These are phyloP conservation scores for Calonectria crousiana DNA, from an alignment of 2,329 filamentous ascomycete genomes.

Conservation along the genomic window DNA sequence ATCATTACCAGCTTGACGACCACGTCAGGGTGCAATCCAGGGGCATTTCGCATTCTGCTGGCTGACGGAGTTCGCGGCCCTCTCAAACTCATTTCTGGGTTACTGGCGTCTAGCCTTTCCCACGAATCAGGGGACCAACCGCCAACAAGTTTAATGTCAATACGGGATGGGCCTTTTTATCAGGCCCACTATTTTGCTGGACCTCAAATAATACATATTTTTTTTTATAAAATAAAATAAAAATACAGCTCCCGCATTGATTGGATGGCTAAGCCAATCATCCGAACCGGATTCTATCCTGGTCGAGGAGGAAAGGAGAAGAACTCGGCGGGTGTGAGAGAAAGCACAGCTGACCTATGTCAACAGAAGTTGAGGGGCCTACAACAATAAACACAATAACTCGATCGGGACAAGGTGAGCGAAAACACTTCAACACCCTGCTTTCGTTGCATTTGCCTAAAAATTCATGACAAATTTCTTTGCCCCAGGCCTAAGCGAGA, in stretches of 20 bases:
- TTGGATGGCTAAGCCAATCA: neutral
- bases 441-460: neutral
- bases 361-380: neutral
- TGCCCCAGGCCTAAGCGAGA: neutral
- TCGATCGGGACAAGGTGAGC: neutral
- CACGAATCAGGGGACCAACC: constrained; percentile 7
- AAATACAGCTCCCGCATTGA: neutral
- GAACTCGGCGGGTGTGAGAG: neutral
- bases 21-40: constrained; percentile 15
- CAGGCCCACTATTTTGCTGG: neutral
- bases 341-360: neutral
- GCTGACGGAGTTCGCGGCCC: neutral
- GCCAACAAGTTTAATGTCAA: neutral
- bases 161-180: neutral
- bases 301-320: neutral
- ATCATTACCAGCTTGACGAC: constrained; percentile 17
- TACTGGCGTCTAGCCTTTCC: constrained; percentile 6
- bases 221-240: too few species aligned
- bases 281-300: neutral
- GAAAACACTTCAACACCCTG: neutral
- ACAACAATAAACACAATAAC: neutral
- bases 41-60: constrained; percentile 9
- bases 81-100: constrained; percentile 9
- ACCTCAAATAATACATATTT: too few species aligned
- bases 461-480: neutral